Percentiles rank a stretch among this genome's conserved stretches.
phyloP scores from a whole-genome alignment of 306 rosid species.

The Lithocarpus polystachyus region DNA sequence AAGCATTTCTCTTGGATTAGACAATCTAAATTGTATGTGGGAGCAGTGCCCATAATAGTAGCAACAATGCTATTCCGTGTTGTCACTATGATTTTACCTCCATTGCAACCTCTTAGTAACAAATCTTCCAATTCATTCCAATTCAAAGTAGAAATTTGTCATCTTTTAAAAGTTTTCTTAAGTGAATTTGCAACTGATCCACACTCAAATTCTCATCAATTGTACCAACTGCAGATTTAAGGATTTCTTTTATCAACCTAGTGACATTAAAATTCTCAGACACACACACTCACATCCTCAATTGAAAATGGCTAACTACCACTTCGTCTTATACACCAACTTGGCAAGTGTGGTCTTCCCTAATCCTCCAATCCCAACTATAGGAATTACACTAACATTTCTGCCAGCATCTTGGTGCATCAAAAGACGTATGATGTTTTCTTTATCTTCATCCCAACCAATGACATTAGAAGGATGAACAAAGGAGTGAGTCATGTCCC shows the following conservation, averaged over 20 bases:
- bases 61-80: background rate
- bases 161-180: background rate
- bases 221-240: background rate
- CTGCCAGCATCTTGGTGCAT: no score
- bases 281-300: background rate
- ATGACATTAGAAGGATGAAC: no score
- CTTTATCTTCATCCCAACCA: no score
- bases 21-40: background rate
- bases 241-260: no score
- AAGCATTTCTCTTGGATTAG: no score
- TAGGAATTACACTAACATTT: no score
- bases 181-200: no score
- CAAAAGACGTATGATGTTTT: no score
- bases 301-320: slow-evolving; percentile 1
- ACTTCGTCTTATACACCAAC: background rate
- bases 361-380: background rate
- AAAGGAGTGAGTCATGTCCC: no score
- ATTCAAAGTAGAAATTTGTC: slow-evolving; percentile 2
- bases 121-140: no score
- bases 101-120: background rate
- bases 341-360: background rate
- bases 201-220: no score
- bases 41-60: background rate
- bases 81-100: background rate
- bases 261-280: no score